Evolutionary conservation across 129 eudicot species (phyloP).

Genomic region (Pseudognaphalium luteoalbum): DNA sequence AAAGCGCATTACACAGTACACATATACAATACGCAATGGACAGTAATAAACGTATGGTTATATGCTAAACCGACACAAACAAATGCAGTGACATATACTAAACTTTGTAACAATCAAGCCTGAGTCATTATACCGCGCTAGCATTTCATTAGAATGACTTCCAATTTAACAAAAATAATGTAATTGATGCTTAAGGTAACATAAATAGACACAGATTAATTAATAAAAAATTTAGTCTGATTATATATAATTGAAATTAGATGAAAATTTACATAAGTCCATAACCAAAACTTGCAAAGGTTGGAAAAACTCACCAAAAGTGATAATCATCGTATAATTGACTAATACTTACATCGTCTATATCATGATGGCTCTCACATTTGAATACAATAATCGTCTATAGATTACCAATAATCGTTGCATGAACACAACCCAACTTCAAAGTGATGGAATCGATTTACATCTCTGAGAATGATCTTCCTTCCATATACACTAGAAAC

Average conservation of each 20-base stretch:
- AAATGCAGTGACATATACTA: neutral
- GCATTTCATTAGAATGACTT: neutral
- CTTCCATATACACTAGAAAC: constrained; percentile 32
- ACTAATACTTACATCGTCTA: neutral
- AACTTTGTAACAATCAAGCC: neutral
- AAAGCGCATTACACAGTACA: neutral
- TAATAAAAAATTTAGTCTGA: neutral
- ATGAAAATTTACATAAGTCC: neutral
- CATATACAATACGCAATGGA: neutral
- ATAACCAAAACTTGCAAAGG: neutral
- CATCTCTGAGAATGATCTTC: constrained; percentile 37
- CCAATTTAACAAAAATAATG: neutral
- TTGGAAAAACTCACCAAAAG: neutral
- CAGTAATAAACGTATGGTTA: neutral
- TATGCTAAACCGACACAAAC: neutral
- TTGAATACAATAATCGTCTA: neutral
- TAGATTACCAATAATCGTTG: constrained; percentile 37
- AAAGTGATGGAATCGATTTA: constrained; percentile 45
- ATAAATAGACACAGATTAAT: neutral
- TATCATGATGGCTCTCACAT: neutral
- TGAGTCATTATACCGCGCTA: neutral
- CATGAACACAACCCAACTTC: constrained; percentile 41
- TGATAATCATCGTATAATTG: neutral
- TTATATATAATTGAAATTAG: neutral
- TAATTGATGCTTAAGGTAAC: neutral